A percentile compares a stretch with the other conserved stretches of the same genome.
Evolutionary conservation across 2,329 filamentous ascomycete species (phyloP).

Genomic region (Cladophialophora exuberans): DNA sequence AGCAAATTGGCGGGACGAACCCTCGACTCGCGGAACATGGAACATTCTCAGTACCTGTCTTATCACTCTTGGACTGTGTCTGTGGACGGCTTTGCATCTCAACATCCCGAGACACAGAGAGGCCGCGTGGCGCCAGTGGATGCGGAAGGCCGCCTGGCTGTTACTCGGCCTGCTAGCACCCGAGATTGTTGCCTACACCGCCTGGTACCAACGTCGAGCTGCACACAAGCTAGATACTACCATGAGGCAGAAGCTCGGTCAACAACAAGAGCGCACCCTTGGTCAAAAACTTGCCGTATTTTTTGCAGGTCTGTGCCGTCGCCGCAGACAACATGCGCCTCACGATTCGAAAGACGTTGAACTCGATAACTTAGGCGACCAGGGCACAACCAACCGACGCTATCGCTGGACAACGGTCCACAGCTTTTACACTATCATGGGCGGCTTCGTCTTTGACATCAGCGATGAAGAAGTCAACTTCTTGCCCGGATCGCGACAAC

Average conservation of each 20-base stretch:
- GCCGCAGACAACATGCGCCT: neutral
- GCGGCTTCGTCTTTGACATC: constrained; percentile 33
- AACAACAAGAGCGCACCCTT: neutral
- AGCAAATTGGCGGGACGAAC: neutral
- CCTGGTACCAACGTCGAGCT: constrained; percentile 31
- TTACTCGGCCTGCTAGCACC: constrained; percentile 38
- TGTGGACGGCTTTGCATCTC: constrained; percentile 13
- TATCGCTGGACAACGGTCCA: constrained; percentile 36
- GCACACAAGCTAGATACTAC: constrained; percentile 4
- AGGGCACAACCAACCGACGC: neutral
- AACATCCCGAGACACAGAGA: constrained; percentile 15
- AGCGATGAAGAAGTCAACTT: constrained; percentile 6
- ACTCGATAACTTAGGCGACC: neutral
- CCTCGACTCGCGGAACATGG: neutral
- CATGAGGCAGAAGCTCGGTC: neutral
- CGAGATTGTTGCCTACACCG: constrained; percentile 38
- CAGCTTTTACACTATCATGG: constrained; percentile 39
- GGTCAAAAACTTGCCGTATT: neutral
- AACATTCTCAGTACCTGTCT: neutral
- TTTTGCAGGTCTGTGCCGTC: neutral
- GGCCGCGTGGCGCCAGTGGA: neutral
- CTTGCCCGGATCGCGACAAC: constrained; percentile 18
- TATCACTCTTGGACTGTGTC: constrained; percentile 5
- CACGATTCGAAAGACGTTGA: neutral
- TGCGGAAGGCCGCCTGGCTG: constrained; percentile 38